phyloP scores from a whole-genome alignment of 148 eudicot species.

The Nepenthes mirabilis region DNA sequence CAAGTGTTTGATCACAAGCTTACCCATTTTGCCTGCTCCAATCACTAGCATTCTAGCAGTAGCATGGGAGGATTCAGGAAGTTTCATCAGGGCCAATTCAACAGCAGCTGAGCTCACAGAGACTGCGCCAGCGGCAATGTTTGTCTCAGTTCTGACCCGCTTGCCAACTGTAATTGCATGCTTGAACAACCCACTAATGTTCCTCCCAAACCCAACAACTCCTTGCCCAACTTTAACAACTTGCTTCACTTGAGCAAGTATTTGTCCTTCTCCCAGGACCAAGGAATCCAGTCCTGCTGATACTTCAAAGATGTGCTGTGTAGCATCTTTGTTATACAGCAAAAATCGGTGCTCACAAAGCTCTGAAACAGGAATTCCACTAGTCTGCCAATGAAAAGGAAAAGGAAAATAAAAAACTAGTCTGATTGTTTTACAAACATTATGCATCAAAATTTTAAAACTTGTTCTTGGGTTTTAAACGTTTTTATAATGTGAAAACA shows the following conservation, averaged over 20 bases:
- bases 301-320: slow-evolving; percentile 91
- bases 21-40: slow-evolving; percentile 99
- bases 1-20: slow-evolving; percentile 86
- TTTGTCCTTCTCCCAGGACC: slow-evolving; percentile 93
- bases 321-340: slow-evolving; percentile 72
- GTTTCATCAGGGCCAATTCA: slow-evolving; percentile 83
- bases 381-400: slow-evolving; percentile 39
- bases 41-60: slow-evolving; percentile 66
- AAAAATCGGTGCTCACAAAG: slow-evolving; percentile 76
- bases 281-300: slow-evolving; percentile 94
- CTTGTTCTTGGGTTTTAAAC: background rate
- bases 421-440: background rate
- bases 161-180: slow-evolving; percentile 91
- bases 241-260: slow-evolving; percentile 94
- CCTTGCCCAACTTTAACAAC: slow-evolving; percentile 93
- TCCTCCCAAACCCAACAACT: slow-evolving; percentile 83
- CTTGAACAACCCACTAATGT: slow-evolving; percentile 86
- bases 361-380: slow-evolving; percentile 80
- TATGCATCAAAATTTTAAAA: background rate
- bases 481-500: no score
- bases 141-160: slow-evolving; percentile 76
- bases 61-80: slow-evolving; percentile 55
- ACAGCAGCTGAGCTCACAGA: slow-evolving; percentile 97
- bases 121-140: slow-evolving; percentile 91
- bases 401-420: background rate